phyloP scores from a whole-genome alignment of 768 basidiomycete genomes.

The Tricholoma hemisulphureum region DNA sequence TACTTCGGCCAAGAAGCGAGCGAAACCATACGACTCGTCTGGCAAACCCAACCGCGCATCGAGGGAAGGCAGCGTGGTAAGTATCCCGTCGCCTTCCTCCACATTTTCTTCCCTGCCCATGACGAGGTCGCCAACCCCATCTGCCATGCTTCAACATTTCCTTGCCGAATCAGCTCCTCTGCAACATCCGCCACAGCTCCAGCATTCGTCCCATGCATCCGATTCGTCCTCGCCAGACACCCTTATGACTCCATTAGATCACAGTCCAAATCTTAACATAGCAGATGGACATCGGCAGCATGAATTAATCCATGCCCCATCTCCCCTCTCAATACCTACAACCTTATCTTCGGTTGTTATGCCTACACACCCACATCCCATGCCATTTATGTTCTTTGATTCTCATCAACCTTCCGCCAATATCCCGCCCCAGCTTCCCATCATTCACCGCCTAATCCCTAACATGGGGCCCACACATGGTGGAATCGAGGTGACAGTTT shows the following conservation, averaged over 20 bases:
- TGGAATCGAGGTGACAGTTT: conserved; percentile 91
- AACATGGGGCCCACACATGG: conserved; percentile 84
- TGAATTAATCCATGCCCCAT: conserved; percentile 24
- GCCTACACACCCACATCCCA: conserved; percentile 37
- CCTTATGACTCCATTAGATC: conserved; percentile 44
- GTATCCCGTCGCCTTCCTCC: conserved; percentile 46
- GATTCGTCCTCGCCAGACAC: conserved; percentile 48
- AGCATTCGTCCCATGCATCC: conserved; percentile 40
- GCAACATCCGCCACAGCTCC: conserved; percentile 34
- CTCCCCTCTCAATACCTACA: conserved; percentile 26
- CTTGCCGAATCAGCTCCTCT: conserved; percentile 26
- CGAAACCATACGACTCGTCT: conserved; percentile 66
- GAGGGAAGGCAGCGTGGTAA: conserved; percentile 56
- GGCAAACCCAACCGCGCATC: conserved; percentile 44
- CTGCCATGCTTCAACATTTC: conserved; percentile 32
- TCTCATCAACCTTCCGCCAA: conserved; percentile 46
- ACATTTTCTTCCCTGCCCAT: conserved; percentile 43
- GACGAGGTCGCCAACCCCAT: conserved; percentile 48
- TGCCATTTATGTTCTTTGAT: conserved; percentile 65
- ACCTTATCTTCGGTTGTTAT: conserved; percentile 27
- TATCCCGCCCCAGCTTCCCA: conserved; percentile 56
- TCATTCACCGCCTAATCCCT: conserved; percentile 83
- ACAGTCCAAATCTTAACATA: conserved; percentile 39
- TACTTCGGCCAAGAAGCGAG: conserved; percentile 48
- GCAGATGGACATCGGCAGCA: conserved; percentile 27